A percentile compares a stretch with the other conserved stretches of the same genome.
phyloP scores from a whole-genome alignment of 306 rosid species.

The Alnus rubra region DNA sequence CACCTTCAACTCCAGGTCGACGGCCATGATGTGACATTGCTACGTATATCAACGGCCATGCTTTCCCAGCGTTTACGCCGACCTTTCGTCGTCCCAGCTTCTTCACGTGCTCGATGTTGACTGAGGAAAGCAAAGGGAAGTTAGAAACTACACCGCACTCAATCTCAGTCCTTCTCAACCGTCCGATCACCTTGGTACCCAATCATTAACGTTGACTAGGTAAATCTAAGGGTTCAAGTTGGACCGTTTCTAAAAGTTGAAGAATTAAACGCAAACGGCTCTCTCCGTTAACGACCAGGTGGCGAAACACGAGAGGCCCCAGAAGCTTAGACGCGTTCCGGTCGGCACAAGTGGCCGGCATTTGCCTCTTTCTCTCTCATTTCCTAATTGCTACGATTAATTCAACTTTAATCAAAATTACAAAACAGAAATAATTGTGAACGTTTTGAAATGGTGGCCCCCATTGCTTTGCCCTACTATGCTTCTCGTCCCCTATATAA shows the following conservation, averaged over 20 bases:
- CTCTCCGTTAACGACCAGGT: constrained; percentile 15
- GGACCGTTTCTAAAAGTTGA: background rate
- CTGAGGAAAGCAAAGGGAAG: background rate
- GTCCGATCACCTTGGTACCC: no score
- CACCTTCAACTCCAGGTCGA: constrained; percentile 10
- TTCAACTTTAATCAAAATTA: no score
- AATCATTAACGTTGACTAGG: background rate
- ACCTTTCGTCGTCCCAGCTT: constrained; percentile 8
- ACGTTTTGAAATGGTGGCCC: background rate
- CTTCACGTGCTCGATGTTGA: constrained; percentile 6
- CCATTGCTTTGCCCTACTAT: background rate
- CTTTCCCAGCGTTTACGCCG: background rate
- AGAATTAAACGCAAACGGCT: background rate
- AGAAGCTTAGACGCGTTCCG: constrained; percentile 24
- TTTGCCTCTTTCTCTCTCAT: background rate
- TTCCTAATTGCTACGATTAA: background rate
- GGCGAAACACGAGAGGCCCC: constrained; percentile 32
- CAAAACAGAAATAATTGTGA: background rate
- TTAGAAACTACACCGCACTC: background rate
- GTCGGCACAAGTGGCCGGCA: background rate
- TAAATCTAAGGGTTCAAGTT: background rate
- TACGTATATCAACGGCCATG: no score
- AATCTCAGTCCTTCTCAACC: no score
- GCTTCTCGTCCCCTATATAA: constrained; percentile 27
- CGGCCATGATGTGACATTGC: background rate